phyloP scores from a whole-genome alignment of 164 flowering plant species.

The Malania oleifera region DNA sequence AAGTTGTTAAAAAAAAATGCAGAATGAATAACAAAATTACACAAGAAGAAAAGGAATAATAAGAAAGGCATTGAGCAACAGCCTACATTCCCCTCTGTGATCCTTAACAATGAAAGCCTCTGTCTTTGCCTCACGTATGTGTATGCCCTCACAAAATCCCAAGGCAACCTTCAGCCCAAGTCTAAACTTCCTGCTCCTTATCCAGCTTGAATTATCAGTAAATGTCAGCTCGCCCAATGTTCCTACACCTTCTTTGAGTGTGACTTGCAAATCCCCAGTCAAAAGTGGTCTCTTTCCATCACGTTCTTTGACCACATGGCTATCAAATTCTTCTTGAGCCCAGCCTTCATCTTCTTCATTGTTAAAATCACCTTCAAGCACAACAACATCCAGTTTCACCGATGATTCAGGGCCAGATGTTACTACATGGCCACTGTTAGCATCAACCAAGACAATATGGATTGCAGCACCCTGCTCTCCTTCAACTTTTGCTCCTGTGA shows the following conservation, averaged over 20 bases:
- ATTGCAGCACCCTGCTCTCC: slow-evolving; percentile 75
- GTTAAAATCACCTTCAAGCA: slow-evolving; percentile 82
- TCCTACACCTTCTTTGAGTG: slow-evolving; percentile 79
- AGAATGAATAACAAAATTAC: background rate
- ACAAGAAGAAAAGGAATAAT: background rate
- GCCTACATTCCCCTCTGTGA: slow-evolving; percentile 76
- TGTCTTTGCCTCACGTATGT: slow-evolving; percentile 73
- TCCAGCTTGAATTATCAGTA: slow-evolving; percentile 87
- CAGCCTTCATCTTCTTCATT: slow-evolving; percentile 73
- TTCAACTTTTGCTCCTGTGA: slow-evolving; percentile 72
- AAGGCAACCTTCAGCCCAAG: slow-evolving; percentile 62
- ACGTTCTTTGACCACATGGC: slow-evolving; percentile 71
- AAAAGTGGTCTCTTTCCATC: slow-evolving; percentile 77
- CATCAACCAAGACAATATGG: slow-evolving; percentile 57
- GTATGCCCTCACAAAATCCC: slow-evolving; percentile 61
- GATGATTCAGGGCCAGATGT: slow-evolving; percentile 59
- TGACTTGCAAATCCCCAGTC: slow-evolving; percentile 67
- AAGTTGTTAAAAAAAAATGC: slow-evolving; percentile 8
- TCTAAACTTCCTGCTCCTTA: slow-evolving; percentile 73
- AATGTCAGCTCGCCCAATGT: slow-evolving; percentile 69
- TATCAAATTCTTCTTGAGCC: slow-evolving; percentile 74
- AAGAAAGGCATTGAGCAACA: slow-evolving; percentile 1
- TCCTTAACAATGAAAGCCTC: slow-evolving; percentile 74
- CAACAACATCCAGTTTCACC: slow-evolving; percentile 54
- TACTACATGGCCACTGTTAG: slow-evolving; percentile 44